A percentile compares a stretch with the other conserved stretches of the same genome.
Evolutionary conservation across 2,329 filamentous ascomycete genomes (phyloP).

Genomic region (Colletotrichum destructivum): DNA sequence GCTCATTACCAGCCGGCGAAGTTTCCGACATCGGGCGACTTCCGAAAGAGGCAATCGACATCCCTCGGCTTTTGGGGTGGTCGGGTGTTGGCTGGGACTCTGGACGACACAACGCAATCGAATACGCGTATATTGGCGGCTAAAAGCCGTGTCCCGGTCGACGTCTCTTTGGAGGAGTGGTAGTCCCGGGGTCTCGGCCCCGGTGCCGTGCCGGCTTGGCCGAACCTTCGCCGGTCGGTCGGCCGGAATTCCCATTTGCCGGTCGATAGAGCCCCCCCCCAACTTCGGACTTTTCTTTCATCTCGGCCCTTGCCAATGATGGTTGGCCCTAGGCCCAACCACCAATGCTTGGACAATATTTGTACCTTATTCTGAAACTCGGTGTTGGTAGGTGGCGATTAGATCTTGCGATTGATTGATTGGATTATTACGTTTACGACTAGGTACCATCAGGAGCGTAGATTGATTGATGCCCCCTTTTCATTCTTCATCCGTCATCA

Average conservation of each 20-base stretch:
- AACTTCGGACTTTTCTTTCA: background rate
- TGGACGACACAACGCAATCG: background rate
- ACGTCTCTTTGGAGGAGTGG: background rate
- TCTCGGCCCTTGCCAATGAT: background rate
- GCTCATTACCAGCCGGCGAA: conserved; percentile 36
- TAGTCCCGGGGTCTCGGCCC: conserved; percentile 3
- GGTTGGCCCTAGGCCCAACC: background rate
- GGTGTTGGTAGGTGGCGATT: background rate
- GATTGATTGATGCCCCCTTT: background rate
- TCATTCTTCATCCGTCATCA: conserved; percentile 2
- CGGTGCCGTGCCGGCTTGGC: conserved; percentile 34
- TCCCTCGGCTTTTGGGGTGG: background rate
- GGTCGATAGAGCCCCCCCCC: background rate
- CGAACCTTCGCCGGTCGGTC: conserved; percentile 1
- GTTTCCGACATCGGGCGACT: conserved; percentile 33
- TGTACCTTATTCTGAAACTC: background rate
- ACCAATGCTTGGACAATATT: background rate
- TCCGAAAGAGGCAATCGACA: background rate
- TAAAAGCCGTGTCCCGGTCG: background rate
- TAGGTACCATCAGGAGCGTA: background rate
- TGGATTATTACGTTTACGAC: conserved; percentile 33
- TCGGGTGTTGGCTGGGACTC: background rate
- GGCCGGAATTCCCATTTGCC: background rate
- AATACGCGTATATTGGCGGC: background rate
- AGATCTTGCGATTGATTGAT: background rate